Conservation (phyloP, 371 early-diverging fungal species). For the Haplosporangium sp. region DNA sequence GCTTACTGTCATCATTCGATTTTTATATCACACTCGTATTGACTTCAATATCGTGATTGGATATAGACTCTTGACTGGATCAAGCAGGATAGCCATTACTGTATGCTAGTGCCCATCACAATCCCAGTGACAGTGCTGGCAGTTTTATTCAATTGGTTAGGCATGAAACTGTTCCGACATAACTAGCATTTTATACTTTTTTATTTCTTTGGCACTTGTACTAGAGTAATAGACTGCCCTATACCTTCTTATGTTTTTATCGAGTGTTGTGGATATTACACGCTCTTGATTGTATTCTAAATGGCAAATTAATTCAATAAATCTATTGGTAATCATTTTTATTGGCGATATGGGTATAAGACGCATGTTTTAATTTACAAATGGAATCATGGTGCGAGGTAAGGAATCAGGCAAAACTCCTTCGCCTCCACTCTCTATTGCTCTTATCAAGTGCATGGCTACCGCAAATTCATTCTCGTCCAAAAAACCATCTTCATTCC, state of each 20-base stretch:
- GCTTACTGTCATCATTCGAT: too few relatives aligned
- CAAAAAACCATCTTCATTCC: conserved; percentile 78
- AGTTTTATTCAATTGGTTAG: conserved; percentile 95
- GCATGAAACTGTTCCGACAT: conserved; percentile 94
- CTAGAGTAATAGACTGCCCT: not conserved
- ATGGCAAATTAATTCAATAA: not conserved
- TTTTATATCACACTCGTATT: not conserved
- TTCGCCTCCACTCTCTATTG: conserved; percentile 64
- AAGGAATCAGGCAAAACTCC: conserved; percentile 62
- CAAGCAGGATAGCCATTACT: conserved; percentile 87
- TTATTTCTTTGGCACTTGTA: not conserved
- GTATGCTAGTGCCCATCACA: conserved; percentile 84
- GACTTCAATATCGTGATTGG: not conserved
- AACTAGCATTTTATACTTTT: conserved; percentile 60
- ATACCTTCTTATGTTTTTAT: not conserved
- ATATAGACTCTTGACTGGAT: conserved; percentile 77
- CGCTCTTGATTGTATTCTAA: not conserved
- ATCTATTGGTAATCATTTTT: too few relatives aligned
- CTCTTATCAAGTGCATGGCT: conserved; percentile 73
- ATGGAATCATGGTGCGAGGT: conserved; percentile 64
- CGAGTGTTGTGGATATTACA: not conserved
- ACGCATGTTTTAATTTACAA: not conserved
- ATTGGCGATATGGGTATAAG: too few relatives aligned
- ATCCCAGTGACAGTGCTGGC: conserved; percentile 81
- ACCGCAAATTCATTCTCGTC: conserved; percentile 78